Base-by-base conservation (phyloP, 164 flowering plant genomes). In the Dillenia turbinata region DNA sequence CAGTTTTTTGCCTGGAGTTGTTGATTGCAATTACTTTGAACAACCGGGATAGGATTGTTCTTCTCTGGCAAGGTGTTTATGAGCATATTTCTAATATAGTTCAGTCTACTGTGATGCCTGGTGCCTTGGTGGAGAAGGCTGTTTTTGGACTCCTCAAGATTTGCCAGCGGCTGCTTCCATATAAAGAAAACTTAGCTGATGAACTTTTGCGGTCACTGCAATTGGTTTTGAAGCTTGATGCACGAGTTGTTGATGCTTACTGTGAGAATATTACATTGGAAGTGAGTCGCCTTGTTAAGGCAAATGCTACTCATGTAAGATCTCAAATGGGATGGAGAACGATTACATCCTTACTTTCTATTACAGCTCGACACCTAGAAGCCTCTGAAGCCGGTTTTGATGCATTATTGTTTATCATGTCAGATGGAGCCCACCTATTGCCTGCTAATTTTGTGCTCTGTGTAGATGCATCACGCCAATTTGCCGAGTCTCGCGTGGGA, bases 41-140 rank as follows among this genome's bases (percentile, higher is more conserved):
- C 60, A 57, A 57, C 60, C 60, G 47, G 60, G 47, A 44, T 10
- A 14, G 47, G 60, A 44, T 57, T 44, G 45, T 12, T 16, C 60
- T 57, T 44, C 60, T 57, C 60, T 57, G 60, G 60, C 60, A 40
- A 17, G 47, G n/a, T 6, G 60, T 57, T 12, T 44, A 57, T 12
- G 60, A 57, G 10, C 60, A 57, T 12, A 14, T 57, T 14, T 57
- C 60, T 17, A 44, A 15, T 10, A 57, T 57, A 15, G 47, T 57
- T 44, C 60, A 15, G 60, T 57, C 60, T 12, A 44, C 60, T 44
- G 60, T 57, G 47, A 44, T 57, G 47, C 60, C 60, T n/a, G 24
- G 47, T 44, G 47, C 60, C 45, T 15, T 57, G 19, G 60, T 57
- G 16, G 60, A 57, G 60, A 57, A 57, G 16, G 60, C 60, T 12